phyloP scores from a whole-genome alignment of 768 basidiomycete genomes.

The Floccularia luteovirens region DNA sequence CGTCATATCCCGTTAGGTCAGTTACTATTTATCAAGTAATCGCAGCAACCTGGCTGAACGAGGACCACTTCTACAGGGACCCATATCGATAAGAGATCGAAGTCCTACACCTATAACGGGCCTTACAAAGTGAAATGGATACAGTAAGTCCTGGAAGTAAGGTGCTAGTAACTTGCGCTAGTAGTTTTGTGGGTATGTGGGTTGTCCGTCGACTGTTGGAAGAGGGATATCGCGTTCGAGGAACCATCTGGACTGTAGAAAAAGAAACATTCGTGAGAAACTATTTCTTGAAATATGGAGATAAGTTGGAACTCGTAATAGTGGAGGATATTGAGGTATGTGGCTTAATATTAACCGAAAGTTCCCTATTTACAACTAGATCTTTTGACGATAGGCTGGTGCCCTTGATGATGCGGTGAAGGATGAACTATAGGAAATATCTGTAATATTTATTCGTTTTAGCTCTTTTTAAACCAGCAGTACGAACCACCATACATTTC shows the following conservation, averaged over 20 bases:
- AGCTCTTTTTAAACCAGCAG: slow-evolving; percentile 36
- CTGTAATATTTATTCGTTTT: slow-evolving; percentile 72
- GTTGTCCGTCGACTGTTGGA: slow-evolving; percentile 47
- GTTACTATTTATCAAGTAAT: no score
- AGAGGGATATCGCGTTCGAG: slow-evolving; percentile 55
- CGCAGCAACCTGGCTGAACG: no score
- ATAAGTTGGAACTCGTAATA: slow-evolving; percentile 54
- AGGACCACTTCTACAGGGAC: no score
- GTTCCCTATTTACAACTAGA: no score
- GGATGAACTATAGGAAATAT: not conserved
- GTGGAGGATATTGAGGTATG: slow-evolving; percentile 56
- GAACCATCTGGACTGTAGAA: slow-evolving; percentile 53
- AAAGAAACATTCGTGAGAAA: slow-evolving; percentile 55
- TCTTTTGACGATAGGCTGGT: slow-evolving; percentile 40
- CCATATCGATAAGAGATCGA: no score
- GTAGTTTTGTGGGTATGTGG: slow-evolving; percentile 49
- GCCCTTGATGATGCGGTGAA: not conserved
- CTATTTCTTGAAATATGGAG: slow-evolving; percentile 43
- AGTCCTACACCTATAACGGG: no score
- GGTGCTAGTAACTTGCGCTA: no score
- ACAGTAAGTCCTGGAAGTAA: no score
- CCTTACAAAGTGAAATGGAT: no score
- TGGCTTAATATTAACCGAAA: no score
- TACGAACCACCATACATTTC: no score
- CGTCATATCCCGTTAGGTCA: no score